Evolutionary conservation across 495 filamentous ascomycete species (phyloP).

Genomic region (Amniculicola lignicola): DNA sequence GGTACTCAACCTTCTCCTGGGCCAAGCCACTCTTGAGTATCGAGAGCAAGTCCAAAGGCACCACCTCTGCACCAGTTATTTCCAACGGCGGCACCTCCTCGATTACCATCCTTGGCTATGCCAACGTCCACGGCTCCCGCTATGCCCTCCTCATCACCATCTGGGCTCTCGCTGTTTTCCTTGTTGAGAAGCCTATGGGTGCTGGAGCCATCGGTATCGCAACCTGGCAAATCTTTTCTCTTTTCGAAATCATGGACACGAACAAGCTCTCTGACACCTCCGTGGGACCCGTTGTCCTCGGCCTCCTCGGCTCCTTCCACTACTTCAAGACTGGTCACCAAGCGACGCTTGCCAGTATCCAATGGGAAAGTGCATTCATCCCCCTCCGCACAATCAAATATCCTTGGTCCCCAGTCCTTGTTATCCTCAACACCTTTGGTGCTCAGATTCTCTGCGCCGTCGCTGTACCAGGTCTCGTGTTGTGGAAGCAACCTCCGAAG

Average conservation of each 20-base stretch:
- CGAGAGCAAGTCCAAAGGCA: constrained; percentile 27
- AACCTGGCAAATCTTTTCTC: constrained; percentile 77
- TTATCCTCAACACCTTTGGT: constrained; percentile 83
- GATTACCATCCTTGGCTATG: constrained; percentile 82
- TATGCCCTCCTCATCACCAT: constrained; percentile 82
- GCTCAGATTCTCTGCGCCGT: constrained; percentile 78
- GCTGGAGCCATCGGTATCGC: constrained; percentile 75
- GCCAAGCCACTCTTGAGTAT: constrained; percentile 39
- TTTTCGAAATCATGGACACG: constrained; percentile 84
- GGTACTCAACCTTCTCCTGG: constrained; percentile 40
- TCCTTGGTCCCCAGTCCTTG: constrained; percentile 80
- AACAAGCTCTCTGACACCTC: constrained; percentile 64
- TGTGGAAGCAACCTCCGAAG: constrained; percentile 74
- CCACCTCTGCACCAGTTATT: constrained; percentile 33
- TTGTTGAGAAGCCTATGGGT: constrained; percentile 95
- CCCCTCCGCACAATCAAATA: constrained; percentile 78
- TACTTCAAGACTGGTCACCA: constrained; percentile 99
- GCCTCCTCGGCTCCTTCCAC: constrained; percentile 80
- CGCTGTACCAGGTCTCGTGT: constrained; percentile 71
- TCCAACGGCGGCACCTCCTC: constrained; percentile 46
- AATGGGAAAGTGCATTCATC: constrained; percentile 97
- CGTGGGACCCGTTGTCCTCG: constrained; percentile 81
- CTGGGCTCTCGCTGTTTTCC: constrained; percentile 67
- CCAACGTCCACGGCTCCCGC: constrained; percentile 85
- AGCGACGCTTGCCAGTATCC: constrained; percentile 79